Conservation (phyloP, 1,139 yeast genomes). For the Blastobotrys aristatus region DNA sequence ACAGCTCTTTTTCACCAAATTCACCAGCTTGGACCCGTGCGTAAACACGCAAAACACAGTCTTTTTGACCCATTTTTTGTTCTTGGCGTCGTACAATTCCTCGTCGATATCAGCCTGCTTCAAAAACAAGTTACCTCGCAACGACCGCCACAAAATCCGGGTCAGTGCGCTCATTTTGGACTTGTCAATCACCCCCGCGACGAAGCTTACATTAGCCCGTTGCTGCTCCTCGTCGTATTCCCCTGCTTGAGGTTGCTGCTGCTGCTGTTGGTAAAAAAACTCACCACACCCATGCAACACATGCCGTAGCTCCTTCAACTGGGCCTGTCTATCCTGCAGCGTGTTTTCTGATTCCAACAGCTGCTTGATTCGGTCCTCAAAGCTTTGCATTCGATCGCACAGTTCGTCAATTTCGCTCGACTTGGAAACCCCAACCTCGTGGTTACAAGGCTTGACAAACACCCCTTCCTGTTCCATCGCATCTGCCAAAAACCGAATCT, state of each 20-base stretch:
- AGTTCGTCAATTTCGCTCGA: constrained; percentile 71
- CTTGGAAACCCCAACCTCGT: constrained; percentile 17
- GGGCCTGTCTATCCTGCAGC: constrained; percentile 50
- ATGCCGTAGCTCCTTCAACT: constrained; percentile 57
- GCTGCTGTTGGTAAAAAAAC: constrained; percentile 41
- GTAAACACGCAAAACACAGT: constrained; percentile 80
- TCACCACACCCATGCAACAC: constrained; percentile 65
- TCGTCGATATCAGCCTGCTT: constrained; percentile 63
- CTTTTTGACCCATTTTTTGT: constrained; percentile 50
- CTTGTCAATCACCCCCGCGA: constrained; percentile 79
- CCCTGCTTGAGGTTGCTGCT: constrained; percentile 16
- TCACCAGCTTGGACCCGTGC: constrained; percentile 72
- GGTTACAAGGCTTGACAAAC: constrained; percentile 23
- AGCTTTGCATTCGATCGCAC: constrained; percentile 56
- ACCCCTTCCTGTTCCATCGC: constrained; percentile 29
- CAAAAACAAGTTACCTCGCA: constrained; percentile 84
- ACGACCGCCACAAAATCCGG: constrained; percentile 86
- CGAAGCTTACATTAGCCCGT: constrained; percentile 44
- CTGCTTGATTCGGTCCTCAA: constrained; percentile 56
- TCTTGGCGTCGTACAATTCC: constrained; percentile 47
- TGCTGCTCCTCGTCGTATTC: constrained; percentile 14
- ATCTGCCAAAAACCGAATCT: constrained; percentile 32
- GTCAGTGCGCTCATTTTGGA: constrained; percentile 67
- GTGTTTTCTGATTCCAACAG: constrained; percentile 53
- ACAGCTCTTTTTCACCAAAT: constrained; percentile 67